Conservation (phyloP, 2,329 filamentous ascomycete species). For the Botryosphaeria dothidea region DNA sequence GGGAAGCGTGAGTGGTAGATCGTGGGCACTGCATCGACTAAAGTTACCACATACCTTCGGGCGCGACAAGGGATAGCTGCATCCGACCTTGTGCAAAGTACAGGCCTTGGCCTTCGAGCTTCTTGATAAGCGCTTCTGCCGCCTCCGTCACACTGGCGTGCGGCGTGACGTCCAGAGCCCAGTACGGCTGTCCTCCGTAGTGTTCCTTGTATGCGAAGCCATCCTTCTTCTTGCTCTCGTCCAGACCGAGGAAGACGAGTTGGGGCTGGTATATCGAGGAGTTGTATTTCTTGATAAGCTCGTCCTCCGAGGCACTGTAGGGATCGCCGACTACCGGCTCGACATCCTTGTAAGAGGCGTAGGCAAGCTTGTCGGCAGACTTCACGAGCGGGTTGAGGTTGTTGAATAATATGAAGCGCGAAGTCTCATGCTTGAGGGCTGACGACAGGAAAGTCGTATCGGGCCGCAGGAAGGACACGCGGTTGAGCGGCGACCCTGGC, state of each 20-base stretch:
- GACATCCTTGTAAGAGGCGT: conserved; percentile 69
- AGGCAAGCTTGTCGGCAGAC: conserved; percentile 63
- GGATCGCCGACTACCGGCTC: conserved; percentile 71
- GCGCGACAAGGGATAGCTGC: conserved; percentile 60
- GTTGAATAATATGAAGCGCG: conserved; percentile 77
- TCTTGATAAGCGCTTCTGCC: conserved; percentile 61
- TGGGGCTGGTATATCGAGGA: conserved; percentile 67
- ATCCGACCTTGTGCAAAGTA: conserved; percentile 68
- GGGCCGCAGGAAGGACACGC: conserved; percentile 73
- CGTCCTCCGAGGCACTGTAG: conserved; percentile 71
- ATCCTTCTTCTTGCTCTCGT: conserved; percentile 59
- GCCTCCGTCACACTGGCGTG: conserved; percentile 63
- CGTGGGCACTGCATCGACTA: conserved; percentile 8
- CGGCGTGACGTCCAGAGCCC: conserved; percentile 86
- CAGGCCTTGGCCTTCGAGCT: conserved; percentile 61
- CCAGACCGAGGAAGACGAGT: conserved; percentile 81
- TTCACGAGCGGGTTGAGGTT: conserved; percentile 72
- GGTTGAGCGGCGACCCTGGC: conserved; percentile 70
- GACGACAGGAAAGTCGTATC: conserved; percentile 69
- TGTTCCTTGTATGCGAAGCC: conserved; percentile 63
- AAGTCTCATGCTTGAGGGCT: conserved; percentile 65
- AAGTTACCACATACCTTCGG: conserved; percentile 55
- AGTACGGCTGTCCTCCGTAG: conserved; percentile 80
- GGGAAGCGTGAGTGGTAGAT: conserved; percentile 20
- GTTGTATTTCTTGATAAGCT: conserved; percentile 72